Conservation (phyloP, 2,329 filamentous ascomycete genomes). For the Beauveria pseudobassiana region DNA sequence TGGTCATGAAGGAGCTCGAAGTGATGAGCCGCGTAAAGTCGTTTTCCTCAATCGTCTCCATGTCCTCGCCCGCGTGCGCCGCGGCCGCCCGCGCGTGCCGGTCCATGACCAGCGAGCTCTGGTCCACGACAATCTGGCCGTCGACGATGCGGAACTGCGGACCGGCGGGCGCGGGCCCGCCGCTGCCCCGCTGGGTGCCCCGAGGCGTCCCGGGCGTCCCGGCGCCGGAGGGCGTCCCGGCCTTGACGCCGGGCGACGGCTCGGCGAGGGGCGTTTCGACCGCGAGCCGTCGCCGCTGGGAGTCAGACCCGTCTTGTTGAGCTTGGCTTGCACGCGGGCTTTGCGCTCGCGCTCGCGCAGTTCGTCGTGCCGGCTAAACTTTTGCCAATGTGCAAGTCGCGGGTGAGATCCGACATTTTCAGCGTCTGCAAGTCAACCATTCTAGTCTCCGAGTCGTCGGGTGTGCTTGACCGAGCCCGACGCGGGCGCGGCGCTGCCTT, state of each 20-base stretch:
- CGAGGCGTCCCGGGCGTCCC: constrained; percentile 17
- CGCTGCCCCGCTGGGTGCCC: constrained; percentile 14
- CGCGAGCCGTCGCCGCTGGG: constrained; percentile 17
- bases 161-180: constrained; percentile 29
- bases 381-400: constrained; percentile 65
- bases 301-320: constrained; percentile 20
- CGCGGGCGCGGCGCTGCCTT: constrained; percentile 20
- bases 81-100: constrained; percentile 55
- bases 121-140: constrained; percentile 65
- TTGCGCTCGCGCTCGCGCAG: constrained; percentile 60
- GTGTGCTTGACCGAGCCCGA: constrained; percentile 44
- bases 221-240: constrained; percentile 11
- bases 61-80: constrained; percentile 38
- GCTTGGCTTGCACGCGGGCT: constrained; percentile 25
- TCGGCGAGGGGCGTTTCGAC: constrained; percentile 9
- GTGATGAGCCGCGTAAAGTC: constrained; percentile 69
- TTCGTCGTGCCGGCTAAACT: constrained; percentile 66
- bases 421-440: constrained; percentile 58
- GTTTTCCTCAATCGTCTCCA: constrained; percentile 66
- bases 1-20: constrained; percentile 55
- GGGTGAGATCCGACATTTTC: constrained; percentile 66
- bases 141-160: constrained; percentile 58
- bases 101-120: constrained; percentile 60
- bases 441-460: constrained; percentile 55
- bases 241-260: constrained; percentile 10